Evolutionary conservation across 176 grass and related monocot species (phyloP), one percentile per base, ranked within the genome.

Genomic region (Dendrocalamus sinicus): DNA sequence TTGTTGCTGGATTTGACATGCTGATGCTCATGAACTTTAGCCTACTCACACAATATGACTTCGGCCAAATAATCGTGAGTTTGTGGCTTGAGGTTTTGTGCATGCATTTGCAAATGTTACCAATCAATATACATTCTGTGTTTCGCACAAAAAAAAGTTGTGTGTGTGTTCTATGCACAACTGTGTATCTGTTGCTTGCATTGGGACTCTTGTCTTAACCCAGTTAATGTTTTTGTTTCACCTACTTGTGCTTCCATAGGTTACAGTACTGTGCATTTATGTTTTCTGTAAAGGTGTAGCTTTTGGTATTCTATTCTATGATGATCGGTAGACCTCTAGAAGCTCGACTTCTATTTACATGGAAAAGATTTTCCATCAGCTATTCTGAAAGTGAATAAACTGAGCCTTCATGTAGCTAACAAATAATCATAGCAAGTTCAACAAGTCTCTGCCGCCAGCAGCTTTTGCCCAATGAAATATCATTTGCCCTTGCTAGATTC

Each of bases 381-480:
- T 60, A 20, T 66, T 80, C 43, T 2, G 7, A 32, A 76, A 68
- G 9, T 23, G 13, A 17, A 19, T 53, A 72, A 79, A 77, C 5
- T 52, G 4, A 51, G 11, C 64, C 61, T 85, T 37, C 26, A 54
- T 60, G 55, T 76, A 76, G 50, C 13, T 66, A 8, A 3, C 53
- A 16, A 11, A 5, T 71, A 30, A 3, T 84, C 12, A 51, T 52
- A 87, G 52, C 67, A n/a, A 13, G 59, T 84, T 84, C 32, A 75
- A 43, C 45, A 67, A 45, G 40, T 6, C 51, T 19, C 28, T 60
- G 1, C 7, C 37, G 55, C 22, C 14, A 72, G n/a, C 40, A 28
- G 24, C 26, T 51, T 69, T 39, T 70, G 30, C 23, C 43, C 62
- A 43, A 67, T 26, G 51, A 23, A 23, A 54, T 73, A 46, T 48